Evolutionary conservation across 768 basidiomycete genomes (phyloP), one percentile per base, ranked within the genome.

Genomic region (Leccinellum luteum): DNA sequence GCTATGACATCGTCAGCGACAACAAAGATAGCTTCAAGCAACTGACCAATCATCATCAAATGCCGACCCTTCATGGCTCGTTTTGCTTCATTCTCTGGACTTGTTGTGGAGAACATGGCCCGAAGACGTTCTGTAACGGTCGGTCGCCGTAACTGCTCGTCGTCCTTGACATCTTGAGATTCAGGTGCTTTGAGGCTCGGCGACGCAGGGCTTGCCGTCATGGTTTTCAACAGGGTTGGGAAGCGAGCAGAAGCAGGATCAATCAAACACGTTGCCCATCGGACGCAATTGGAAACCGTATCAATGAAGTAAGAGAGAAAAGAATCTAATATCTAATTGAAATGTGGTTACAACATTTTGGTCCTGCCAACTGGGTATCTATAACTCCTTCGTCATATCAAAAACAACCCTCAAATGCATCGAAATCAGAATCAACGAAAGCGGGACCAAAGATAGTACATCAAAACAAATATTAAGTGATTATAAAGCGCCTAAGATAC

Each of bases 1-100:
- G 81, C 81, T 80, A 51, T 10, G 45, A 52, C 12, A 47, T 41
- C 41, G 27, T 55, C 23, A 28, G n/a, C n/a, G 2, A 55, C 15
- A 41, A 15, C 14, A 9, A 30, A 3, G 21, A 14, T 4, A 3
- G 30, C 27, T 27, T 23, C 14, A 4, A 25, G 19, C 48, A 13
- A 64, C 69, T 52, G 53, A 72, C 77, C 75, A 41, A 78, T 74
- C 77, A 78, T 78, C 68, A 72, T 76, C 17, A 78, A 60, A 60
- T 78, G 77, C 45, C 76, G 69, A 54, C 76, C 71, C 51, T 69
- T 59, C 76, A 78, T 75, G 1, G 72, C 75, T 8, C 77, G 67
- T 60, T 76, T 70, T n/a, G 75, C 74, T 32, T 69, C 62, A 44
- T 74, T 61, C 21, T 63, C 55, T 21, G 59, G 34, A 43, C 51